Evolutionary conservation across 78 protist genomes (phyloP), one percentile per base, ranked within the genome.

Genomic region (Corallochytrium limacisporum): DNA sequence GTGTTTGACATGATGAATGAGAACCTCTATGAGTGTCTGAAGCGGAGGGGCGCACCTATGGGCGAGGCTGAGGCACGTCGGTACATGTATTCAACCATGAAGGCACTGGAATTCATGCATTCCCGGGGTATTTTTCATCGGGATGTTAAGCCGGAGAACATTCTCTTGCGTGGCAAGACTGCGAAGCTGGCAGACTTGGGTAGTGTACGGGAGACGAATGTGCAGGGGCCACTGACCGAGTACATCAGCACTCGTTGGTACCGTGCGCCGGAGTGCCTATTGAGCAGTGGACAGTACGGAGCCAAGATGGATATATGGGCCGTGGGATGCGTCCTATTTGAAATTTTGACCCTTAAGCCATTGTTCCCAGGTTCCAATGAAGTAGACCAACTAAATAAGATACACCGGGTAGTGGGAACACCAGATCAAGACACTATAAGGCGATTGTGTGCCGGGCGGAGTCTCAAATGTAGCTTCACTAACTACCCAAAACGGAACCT

Each of bases 301-400:
- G 74, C 72, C 78, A 84, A 91, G 77, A 86, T 91, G 96, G 96
- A 91, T 69, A 3, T 86, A 32, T 91, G 90, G 91, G 91, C 86
- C 6, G 89, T 82, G 24, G 85, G 79, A 20, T 82, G 81, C 51
- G 79, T 78, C 15, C 37, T 79, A 31, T 79, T 74, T 28, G 86
- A 81, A 40, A 43, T 81, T 20, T n/a, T 83, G 32, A 24, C 82
- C 2, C 89, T 84, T 51, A 82, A 54, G 38, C 96, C 96, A 24
- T 80, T 91, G 36, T 91, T 91, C 48, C 96, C 96, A 0, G 95
- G 95, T 24, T 69, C 67, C 1, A 72, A 91, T 73, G 96, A 91
- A 56, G 79, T 82, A n/a, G 96, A 91, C 63, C 96, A 91, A 54
- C 72, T 91, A 38, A 29, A 67, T 42, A 79, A 71, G 57, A 84